These are phyloP conservation scores for Zea luxurians DNA, from an alignment of 176 grass and related monocot species.

Conservation along the genomic window DNA sequence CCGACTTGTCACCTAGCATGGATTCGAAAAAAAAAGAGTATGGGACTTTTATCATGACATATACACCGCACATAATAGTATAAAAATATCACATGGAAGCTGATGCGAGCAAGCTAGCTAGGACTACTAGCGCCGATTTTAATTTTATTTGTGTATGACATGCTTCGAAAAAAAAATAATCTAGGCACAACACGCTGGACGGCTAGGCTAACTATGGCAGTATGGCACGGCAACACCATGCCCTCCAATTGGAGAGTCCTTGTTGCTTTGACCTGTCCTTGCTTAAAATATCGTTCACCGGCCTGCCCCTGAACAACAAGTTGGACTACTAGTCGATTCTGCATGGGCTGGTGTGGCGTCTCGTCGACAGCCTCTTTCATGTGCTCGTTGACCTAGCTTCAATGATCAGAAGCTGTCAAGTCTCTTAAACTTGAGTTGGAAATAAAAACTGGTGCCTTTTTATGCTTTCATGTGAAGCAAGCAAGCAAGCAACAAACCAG, in stretches of 20 bases:
- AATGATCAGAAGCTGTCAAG: constrained; percentile 28
- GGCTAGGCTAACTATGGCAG: not conserved
- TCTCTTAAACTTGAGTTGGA: constrained; percentile 35
- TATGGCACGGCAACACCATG: not conserved
- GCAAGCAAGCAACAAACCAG: not conserved
- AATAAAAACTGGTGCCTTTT: constrained; percentile 18
- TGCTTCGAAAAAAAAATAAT: constrained; percentile 16
- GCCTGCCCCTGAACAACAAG: not conserved
- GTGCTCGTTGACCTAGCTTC: constrained; percentile 41
- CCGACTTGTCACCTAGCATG: constrained; percentile 1
- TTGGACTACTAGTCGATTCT: constrained; percentile 4
- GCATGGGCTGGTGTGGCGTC: not conserved
- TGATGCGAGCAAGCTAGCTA: not conserved
- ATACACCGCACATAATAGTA: not conserved
- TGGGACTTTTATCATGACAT: constrained; percentile 25
- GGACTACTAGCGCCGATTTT: no score
- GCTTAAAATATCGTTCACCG: not conserved
- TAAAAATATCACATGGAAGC: not conserved
- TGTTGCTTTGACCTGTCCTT: constrained; percentile 23
- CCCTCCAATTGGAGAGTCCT: constrained; percentile 24
- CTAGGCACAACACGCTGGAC: not conserved
- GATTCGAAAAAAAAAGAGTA: not conserved
- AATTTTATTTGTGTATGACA: not conserved
- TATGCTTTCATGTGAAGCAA: constrained; percentile 31
- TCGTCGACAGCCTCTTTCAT: constrained; percentile 34